phyloP scores from a whole-genome alignment of 257 asterid genomes.

The Fraxinus pennsylvanica region DNA sequence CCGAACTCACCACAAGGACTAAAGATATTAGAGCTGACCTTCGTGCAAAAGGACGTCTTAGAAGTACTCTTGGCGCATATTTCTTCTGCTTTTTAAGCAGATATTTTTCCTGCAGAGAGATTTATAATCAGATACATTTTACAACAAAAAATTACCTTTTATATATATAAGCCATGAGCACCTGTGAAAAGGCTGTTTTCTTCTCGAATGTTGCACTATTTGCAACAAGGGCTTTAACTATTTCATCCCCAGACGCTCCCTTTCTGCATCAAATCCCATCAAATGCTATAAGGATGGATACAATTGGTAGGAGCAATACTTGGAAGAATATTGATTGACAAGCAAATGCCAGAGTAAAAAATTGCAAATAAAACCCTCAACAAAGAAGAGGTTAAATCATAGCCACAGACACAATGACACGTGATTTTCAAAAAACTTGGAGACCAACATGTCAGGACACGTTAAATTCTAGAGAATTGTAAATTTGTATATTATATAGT shows the following conservation, averaged over 20 bases:
- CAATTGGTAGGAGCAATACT: neutral
- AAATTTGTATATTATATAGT: too few species aligned
- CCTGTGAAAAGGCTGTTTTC: slow-evolving; percentile 96
- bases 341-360: slow-evolving; percentile 4
- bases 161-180: slow-evolving; percentile 24
- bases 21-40: slow-evolving; percentile 48
- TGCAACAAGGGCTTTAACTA: slow-evolving; percentile 87
- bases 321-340: neutral
- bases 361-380: neutral
- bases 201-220: slow-evolving; percentile 91
- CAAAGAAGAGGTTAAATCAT: neutral
- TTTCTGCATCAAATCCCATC: slow-evolving; percentile 51
- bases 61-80: slow-evolving; percentile 86
- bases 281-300: slow-evolving; percentile 11
- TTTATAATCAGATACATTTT: slow-evolving; percentile 27
- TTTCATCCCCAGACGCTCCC: slow-evolving; percentile 77
- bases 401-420: neutral
- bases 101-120: slow-evolving; percentile 74
- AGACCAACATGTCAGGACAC: neutral
- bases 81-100: slow-evolving; percentile 95
- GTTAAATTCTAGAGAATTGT: neutral
- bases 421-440: neutral
- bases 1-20: neutral
- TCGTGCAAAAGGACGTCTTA: slow-evolving; percentile 87
- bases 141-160: slow-evolving; percentile 1